Percentiles rank a stretch among this genome's conserved stretches.
Conservation (phyloP, 2,329 filamentous ascomycete species). For the Penicillium corylophilum region DNA sequence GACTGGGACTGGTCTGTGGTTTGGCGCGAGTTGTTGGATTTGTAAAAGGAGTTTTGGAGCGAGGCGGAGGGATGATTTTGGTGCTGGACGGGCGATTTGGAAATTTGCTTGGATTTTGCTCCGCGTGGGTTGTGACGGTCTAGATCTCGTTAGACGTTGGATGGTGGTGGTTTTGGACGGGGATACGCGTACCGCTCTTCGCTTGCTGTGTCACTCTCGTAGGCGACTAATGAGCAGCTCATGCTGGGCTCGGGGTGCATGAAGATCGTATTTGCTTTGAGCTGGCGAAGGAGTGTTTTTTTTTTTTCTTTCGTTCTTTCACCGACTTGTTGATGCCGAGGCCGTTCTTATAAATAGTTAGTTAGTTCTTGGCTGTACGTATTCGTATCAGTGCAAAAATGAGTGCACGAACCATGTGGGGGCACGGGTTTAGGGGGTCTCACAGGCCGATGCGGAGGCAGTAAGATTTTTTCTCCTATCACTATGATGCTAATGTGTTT, state of each 20-base stretch:
- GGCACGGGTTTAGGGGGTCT: background rate
- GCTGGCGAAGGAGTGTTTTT: background rate
- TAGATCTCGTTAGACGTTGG: background rate
- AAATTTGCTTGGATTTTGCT: slow-evolving; percentile 28
- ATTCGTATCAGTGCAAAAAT: slow-evolving; percentile 15
- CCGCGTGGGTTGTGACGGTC: slow-evolving; percentile 6
- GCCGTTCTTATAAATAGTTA: background rate
- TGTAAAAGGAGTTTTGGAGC: slow-evolving; percentile 31
- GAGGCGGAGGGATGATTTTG: slow-evolving; percentile 31
- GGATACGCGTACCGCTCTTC: slow-evolving; percentile 20
- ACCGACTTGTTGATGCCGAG: slow-evolving; percentile 1
- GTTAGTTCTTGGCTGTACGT: slow-evolving; percentile 12
- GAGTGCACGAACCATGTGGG: slow-evolving; percentile 14
- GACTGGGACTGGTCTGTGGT: slow-evolving; percentile 28
- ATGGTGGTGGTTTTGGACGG: no score
- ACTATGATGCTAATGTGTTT: background rate
- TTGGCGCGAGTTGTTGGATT: slow-evolving; percentile 31
- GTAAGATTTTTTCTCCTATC: background rate
- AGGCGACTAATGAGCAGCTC: slow-evolving; percentile 14
- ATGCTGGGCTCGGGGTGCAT: slow-evolving; percentile 5
- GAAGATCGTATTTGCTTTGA: background rate
- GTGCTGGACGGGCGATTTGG: slow-evolving; percentile 31
- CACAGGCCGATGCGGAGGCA: background rate
- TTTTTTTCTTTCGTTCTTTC: background rate
- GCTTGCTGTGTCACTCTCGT: slow-evolving; percentile 21